These are phyloP conservation scores for Galerina marginata DNA, from an alignment of 768 basidiomycete genomes.

Conservation along the genomic window DNA sequence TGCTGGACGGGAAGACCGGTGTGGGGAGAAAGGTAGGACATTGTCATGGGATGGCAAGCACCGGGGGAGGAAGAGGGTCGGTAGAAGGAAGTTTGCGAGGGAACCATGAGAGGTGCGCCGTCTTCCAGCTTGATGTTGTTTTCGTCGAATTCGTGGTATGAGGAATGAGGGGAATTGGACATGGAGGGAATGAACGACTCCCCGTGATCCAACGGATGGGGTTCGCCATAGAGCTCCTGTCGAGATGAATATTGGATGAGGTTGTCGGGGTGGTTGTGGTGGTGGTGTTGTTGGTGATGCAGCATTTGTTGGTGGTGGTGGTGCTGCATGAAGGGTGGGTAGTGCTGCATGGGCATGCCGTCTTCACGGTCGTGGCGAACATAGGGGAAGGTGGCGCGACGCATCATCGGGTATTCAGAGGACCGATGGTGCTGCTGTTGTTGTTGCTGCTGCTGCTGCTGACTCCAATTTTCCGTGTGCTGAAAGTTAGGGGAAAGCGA, in stretches of 20 bases:
- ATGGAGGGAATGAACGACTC: conserved; percentile 45
- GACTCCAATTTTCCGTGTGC: conserved; percentile 24
- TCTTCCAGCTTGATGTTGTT: conserved; percentile 73
- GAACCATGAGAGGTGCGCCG: conserved; percentile 59
- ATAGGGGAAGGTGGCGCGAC: conserved; percentile 79
- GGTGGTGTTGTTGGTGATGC: conserved; percentile 18
- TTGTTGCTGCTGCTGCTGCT: conserved; percentile 37
- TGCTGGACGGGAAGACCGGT: conserved; percentile 77
- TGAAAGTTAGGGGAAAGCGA: conserved; percentile 34
- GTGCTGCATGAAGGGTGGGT: conserved; percentile 50
- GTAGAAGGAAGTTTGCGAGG: conserved; percentile 61
- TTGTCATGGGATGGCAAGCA: conserved; percentile 35
- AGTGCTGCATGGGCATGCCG: conserved; percentile 42
- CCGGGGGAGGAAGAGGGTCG: conserved; percentile 33
- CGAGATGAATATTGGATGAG: conserved; percentile 34
- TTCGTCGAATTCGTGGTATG: conserved; percentile 54
- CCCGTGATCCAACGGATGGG: conserved; percentile 19
- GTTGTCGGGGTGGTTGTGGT: conserved; percentile 10
- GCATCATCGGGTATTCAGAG: conserved; percentile 54
- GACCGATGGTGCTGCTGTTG: conserved; percentile 41
- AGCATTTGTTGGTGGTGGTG: conserved; percentile 39
- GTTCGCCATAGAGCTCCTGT: conserved; percentile 43
- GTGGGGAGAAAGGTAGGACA: conserved; percentile 46
- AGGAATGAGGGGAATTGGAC: conserved; percentile 45
- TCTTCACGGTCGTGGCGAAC: conserved; percentile 74